A percentile compares a stretch with the other conserved stretches of the same genome.
Conservation (phyloP, 2,329 filamentous ascomycete species). For the Lanzia echinophila region DNA sequence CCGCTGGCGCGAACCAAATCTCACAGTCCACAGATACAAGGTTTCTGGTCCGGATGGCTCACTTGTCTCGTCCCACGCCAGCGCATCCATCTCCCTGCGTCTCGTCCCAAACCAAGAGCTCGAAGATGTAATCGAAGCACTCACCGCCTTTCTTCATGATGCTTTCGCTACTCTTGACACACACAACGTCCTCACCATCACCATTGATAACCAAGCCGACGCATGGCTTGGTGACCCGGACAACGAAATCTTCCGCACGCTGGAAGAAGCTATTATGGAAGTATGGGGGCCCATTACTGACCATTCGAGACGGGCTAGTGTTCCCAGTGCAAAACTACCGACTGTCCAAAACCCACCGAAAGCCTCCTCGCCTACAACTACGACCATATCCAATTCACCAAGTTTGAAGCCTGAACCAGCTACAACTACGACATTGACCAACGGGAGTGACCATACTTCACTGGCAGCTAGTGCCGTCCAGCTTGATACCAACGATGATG, state of each 20-base stretch:
- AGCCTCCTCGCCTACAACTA: constrained; percentile 7
- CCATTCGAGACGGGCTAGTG: constrained; percentile 28
- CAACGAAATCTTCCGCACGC: constrained; percentile 83
- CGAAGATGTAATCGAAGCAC: constrained; percentile 60
- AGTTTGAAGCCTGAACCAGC: constrained; percentile 38
- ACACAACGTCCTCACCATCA: constrained; percentile 72
- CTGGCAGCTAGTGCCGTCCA: constrained; percentile 18
- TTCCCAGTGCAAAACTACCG: constrained; percentile 31
- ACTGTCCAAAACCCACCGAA: constrained; percentile 11
- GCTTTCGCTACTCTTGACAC: constrained; percentile 72
- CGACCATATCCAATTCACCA: constrained; percentile 9
- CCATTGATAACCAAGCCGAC: constrained; percentile 88
- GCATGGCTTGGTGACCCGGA: constrained; percentile 91
- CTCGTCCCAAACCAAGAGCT: constrained; percentile 92
- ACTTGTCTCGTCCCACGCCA: constrained; percentile 84
- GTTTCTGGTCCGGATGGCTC: constrained; percentile 88
- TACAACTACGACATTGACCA: constrained; percentile 45
- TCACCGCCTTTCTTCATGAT: constrained; percentile 60
- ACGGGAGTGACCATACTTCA: constrained; percentile 34
- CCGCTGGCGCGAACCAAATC: constrained; percentile 87
- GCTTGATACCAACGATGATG: background rate
- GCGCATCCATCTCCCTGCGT: constrained; percentile 80
- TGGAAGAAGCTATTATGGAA: constrained; percentile 77
- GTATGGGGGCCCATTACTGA: constrained; percentile 64
- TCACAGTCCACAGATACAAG: constrained; percentile 90